Conservation (phyloP, 2,329 filamentous ascomycete species). For the Didymella pinodella region DNA sequence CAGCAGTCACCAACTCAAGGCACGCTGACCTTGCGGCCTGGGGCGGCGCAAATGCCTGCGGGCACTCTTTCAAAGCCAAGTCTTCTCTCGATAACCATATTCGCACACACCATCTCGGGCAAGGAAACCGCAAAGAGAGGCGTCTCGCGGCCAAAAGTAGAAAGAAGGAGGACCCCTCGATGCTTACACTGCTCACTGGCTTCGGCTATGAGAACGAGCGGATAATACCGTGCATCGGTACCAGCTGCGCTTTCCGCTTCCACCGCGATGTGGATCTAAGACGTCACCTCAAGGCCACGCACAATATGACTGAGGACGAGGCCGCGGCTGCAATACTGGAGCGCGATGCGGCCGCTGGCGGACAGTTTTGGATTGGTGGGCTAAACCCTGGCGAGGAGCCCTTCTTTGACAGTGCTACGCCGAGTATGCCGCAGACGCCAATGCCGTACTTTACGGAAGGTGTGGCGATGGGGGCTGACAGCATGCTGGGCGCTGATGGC, state of each 20-base stretch:
- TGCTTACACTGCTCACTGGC: conserved; percentile 62
- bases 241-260: conserved; percentile 63
- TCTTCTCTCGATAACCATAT: conserved; percentile 83
- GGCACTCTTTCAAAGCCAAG: conserved; percentile 78
- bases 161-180: conserved; percentile 39
- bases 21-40: conserved; percentile 67
- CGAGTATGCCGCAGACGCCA: conserved; percentile 47
- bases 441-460: conserved; percentile 31
- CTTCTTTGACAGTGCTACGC: conserved; percentile 20
- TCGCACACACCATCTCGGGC: conserved; percentile 79
- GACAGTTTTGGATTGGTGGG: conserved; percentile 57
- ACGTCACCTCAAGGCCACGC: conserved; percentile 60
- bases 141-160: conserved; percentile 51
- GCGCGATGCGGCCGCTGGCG: conserved; percentile 52
- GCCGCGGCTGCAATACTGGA: conserved; percentile 52
- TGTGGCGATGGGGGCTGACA: conserved; percentile 2
- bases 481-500: conserved; percentile 1
- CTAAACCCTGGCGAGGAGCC: conserved; percentile 32
- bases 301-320: conserved; percentile 47
- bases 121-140: conserved; percentile 51
- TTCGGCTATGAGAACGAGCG: conserved; percentile 60
- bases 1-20: conserved; percentile 65
- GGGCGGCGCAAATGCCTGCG: conserved; percentile 74
- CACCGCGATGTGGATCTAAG: conserved; percentile 65
- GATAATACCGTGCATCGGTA: conserved; percentile 61